Evolutionary conservation across 345 rosid genomes (phyloP).

Genomic region (Microthlaspi erraticum): DNA sequence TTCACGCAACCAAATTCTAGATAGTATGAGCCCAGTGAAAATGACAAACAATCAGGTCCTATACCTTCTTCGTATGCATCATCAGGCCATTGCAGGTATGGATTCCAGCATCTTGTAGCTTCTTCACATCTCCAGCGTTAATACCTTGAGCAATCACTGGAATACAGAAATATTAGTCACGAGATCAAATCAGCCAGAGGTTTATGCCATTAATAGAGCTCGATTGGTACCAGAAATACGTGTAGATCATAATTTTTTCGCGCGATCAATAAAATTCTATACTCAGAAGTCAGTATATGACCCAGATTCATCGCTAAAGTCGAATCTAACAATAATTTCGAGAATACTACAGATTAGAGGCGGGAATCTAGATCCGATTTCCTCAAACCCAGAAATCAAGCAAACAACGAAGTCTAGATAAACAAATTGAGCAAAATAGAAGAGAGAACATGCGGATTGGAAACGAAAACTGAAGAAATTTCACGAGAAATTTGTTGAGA

Average conservation of each 20-base stretch:
- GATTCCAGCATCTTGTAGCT: constrained; percentile 94
- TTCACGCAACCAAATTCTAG: not conserved
- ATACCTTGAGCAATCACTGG: constrained; percentile 82
- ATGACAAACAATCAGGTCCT: not conserved
- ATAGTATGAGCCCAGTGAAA: not conserved
- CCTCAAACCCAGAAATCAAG: not conserved
- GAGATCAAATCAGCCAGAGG: not conserved
- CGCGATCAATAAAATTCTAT: constrained; percentile 1
- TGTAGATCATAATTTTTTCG: constrained; percentile 12
- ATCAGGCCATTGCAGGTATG: constrained; percentile 95
- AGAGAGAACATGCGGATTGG: constrained; percentile 9
- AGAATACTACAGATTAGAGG: not conserved
- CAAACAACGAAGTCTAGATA: not conserved
- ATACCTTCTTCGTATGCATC: constrained; percentile 97
- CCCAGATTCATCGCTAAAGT: constrained; percentile 5
- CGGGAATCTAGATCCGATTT: not conserved
- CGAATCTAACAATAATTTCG: not conserved
- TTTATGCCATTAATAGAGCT: constrained; percentile 6
- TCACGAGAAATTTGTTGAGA: not conserved
- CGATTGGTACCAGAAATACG: constrained; percentile 22
- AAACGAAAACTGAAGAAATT: not conserved
- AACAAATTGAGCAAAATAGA: not conserved
- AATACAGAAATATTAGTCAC: constrained; percentile 11
- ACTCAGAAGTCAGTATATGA: not conserved
- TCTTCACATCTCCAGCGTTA: constrained; percentile 91